Conservation (phyloP, 2,329 filamentous ascomycete genomes). For the Geosmithia putterillii region DNA sequence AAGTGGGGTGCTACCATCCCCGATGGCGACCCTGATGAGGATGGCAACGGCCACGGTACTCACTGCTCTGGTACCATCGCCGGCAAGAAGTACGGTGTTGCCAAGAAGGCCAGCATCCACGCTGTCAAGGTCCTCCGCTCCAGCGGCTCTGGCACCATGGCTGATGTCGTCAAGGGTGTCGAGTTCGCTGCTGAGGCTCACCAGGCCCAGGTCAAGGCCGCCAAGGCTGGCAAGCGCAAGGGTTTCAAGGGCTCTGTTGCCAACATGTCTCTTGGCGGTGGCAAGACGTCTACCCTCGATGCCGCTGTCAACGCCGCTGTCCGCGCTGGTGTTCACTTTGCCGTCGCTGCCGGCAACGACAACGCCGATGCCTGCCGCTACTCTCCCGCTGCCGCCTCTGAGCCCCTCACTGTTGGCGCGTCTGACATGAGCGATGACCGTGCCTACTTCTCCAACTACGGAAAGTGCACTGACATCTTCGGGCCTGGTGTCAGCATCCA, state of each 20-base stretch:
- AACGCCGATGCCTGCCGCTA: constrained; percentile 99
- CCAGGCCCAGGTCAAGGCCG: constrained; percentile 58
- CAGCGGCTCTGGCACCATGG: constrained; percentile 97
- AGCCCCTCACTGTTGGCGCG: constrained; percentile 91
- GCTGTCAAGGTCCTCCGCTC: constrained; percentile 97
- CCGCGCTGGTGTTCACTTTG: constrained; percentile 85
- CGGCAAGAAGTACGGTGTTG: constrained; percentile 98
- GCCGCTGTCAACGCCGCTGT: constrained; percentile 90
- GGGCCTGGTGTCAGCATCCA: constrained; percentile 92
- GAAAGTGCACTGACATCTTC: constrained; percentile 99
- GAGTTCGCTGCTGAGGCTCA: constrained; percentile 85
- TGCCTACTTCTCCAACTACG: constrained; percentile 99
- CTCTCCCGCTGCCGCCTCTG: constrained; percentile 84
- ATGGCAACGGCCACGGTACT: constrained; percentile 97
- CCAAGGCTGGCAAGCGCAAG: constrained; percentile 84
- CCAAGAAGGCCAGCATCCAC: constrained; percentile 95
- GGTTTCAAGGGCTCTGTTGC: constrained; percentile 97
- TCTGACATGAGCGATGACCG: constrained; percentile 88
- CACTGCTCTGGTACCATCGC: constrained; percentile 98
- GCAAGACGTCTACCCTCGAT: constrained; percentile 88
- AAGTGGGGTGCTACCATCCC: constrained; percentile 97
- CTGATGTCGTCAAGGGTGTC: constrained; percentile 95
- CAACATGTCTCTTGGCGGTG: constrained; percentile 98
- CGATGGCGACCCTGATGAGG: constrained; percentile 66
- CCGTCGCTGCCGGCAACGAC: constrained; percentile 96